Evolutionary conservation across 176 grass and related monocot genomes (phyloP).

Genomic region (Hordeum marinum): DNA sequence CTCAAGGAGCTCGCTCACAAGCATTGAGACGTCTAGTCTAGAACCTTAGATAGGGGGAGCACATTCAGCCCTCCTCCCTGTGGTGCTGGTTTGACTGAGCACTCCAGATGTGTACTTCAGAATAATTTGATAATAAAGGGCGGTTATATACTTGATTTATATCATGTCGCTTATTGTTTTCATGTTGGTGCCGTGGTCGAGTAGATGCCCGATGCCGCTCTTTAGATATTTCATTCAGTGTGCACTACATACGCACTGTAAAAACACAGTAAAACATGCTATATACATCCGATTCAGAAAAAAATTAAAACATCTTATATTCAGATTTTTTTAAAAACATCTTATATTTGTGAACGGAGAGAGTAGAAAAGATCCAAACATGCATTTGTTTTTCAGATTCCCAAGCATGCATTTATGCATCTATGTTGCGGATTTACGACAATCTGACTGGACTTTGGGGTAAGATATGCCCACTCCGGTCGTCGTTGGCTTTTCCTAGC

Average conservation of each 20-base stretch:
- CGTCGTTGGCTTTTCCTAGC: no score
- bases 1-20: conserved; percentile 43
- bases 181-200: neutral
- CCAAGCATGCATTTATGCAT: neutral
- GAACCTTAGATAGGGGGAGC: neutral
- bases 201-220: neutral
- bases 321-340: no score
- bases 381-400: neutral
- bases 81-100: neutral
- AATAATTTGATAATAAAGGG: neutral
- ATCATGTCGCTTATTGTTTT: neutral
- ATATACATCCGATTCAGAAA: no score
- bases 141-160: neutral
- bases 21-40: conserved; percentile 12
- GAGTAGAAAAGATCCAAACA: neutral
- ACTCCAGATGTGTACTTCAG: neutral
- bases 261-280: no score
- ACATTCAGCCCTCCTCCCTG: neutral
- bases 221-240: no score
- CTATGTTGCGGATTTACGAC: neutral
- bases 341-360: no score
- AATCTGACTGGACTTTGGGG: no score
- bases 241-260: no score
- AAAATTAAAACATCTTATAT: no score
- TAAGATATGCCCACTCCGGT: no score